These are phyloP conservation scores for Colletotrichum gigasporum DNA, from an alignment of 2,329 filamentous ascomycete species.

Conservation along the genomic window DNA sequence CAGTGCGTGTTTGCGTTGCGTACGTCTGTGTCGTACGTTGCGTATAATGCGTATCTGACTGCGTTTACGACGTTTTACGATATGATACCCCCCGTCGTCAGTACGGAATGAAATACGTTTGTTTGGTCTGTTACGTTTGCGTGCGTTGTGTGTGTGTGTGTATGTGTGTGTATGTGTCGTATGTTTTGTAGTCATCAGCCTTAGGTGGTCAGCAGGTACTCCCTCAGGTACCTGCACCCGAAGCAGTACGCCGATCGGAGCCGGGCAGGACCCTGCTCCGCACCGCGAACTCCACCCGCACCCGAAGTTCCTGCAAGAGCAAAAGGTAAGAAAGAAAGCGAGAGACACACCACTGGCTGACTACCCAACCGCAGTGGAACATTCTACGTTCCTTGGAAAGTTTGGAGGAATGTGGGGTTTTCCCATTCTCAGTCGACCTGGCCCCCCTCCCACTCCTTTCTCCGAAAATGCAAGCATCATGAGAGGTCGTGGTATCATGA, in stretches of 20 bases:
- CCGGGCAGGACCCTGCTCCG: slow-evolving; percentile 19
- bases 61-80: slow-evolving; percentile 24
- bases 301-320: slow-evolving; percentile 2
- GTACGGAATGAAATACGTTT: slow-evolving; percentile 30
- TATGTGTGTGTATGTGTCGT: slow-evolving; percentile 28
- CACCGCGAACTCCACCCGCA: background rate
- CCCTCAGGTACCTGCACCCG: too few species aligned
- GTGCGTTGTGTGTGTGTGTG: slow-evolving; percentile 31
- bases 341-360: background rate
- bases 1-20: slow-evolving; percentile 27
- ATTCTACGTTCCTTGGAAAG: slow-evolving; percentile 24
- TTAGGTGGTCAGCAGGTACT: background rate
- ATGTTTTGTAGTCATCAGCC: slow-evolving; percentile 17
- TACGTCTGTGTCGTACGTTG: slow-evolving; percentile 21
- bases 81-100: slow-evolving; percentile 30
- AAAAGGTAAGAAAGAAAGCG: too few species aligned
- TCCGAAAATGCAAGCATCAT: slow-evolving; percentile 22
- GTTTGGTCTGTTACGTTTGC: slow-evolving; percentile 34
- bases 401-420: slow-evolving; percentile 25
- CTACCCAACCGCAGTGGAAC: slow-evolving; percentile 11
- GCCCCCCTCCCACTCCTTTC: slow-evolving; percentile 25
- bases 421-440: background rate
- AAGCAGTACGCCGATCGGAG: background rate
- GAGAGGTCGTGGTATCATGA: slow-evolving; percentile 23
- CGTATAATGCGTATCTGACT: slow-evolving; percentile 22